These are phyloP conservation scores for Zhuliangozyma blackwelliae DNA, from an alignment of 1,139 yeast species.

Conservation along the genomic window DNA sequence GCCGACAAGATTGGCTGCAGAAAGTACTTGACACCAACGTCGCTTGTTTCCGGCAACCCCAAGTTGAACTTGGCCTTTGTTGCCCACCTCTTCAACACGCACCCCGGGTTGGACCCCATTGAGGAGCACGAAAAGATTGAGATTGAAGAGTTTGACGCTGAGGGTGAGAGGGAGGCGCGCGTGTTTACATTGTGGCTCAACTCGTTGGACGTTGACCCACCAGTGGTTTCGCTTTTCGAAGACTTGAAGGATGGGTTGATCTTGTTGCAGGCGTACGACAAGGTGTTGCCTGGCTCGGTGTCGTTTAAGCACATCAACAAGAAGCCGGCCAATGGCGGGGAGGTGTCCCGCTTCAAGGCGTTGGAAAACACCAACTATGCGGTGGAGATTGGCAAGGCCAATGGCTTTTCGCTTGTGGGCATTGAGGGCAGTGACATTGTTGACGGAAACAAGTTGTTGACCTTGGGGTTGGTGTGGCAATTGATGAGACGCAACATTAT, in stretches of 20 bases:
- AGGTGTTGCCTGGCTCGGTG: constrained; percentile 91
- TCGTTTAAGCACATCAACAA: constrained; percentile 78
- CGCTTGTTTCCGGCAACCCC: constrained; percentile 94
- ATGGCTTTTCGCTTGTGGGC: constrained; percentile 90
- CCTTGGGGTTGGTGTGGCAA: constrained; percentile 98
- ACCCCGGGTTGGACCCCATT: constrained; percentile 95
- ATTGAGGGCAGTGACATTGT: constrained; percentile 97
- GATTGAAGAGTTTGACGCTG: constrained; percentile 95
- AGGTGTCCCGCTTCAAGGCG: constrained; percentile 86
- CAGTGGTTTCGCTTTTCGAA: constrained; percentile 86
- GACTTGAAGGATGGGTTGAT: constrained; percentile 92
- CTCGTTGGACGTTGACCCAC: constrained; percentile 93
- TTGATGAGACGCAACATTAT: constrained; percentile 94
- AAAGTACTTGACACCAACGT: constrained; percentile 89
- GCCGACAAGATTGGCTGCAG: constrained; percentile 92
- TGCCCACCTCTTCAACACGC: constrained; percentile 92
- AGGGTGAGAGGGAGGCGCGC: constrained; percentile 99
- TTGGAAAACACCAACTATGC: constrained; percentile 95
- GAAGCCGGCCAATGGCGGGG: constrained; percentile 66
- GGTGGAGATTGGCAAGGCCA: constrained; percentile 91
- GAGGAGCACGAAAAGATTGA: constrained; percentile 87
- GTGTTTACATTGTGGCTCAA: constrained; percentile 97
- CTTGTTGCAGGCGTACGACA: constrained; percentile 88
- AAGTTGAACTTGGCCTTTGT: constrained; percentile 94
- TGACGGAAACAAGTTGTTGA: constrained; percentile 86